phyloP scores from a whole-genome alignment of 139 green algal species.

The Chlorella sp. region DNA sequence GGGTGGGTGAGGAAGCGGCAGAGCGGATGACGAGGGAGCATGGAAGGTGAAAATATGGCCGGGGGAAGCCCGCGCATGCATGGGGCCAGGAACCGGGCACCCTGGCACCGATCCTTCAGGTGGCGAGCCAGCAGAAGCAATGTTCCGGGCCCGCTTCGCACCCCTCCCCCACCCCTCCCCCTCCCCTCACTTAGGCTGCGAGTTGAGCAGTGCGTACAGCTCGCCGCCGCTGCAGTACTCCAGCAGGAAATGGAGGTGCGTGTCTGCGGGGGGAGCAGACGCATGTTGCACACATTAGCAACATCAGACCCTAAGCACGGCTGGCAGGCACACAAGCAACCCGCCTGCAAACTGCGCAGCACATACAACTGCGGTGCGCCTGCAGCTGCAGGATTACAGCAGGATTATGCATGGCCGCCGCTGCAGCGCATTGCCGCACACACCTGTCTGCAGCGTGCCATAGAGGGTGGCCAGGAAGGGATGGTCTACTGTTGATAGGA shows the following conservation, averaged over 20 bases:
- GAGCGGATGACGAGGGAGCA: not conserved
- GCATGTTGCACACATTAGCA: no score
- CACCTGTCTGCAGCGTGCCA: conserved; percentile 86
- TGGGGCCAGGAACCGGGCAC: no score
- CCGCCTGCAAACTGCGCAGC: no score
- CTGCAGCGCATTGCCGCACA: not conserved
- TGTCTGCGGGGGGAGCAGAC: conserved; percentile 50
- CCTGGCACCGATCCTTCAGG: not conserved
- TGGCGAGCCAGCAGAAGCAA: no score
- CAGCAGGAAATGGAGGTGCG: conserved; percentile 88
- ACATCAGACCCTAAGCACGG: no score
- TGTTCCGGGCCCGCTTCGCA: not conserved
- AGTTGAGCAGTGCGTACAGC: conserved; percentile 80
- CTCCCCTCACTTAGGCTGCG: conserved; percentile 51
- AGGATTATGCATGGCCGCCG: not conserved
- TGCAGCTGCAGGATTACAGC: no score
- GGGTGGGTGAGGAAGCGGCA: not conserved
- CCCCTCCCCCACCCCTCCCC: not conserved
- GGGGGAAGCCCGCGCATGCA: not conserved
- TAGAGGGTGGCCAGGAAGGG: conserved; percentile 97
- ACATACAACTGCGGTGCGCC: no score
- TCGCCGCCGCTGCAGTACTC: conserved; percentile 82
- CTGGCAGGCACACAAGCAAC: no score
- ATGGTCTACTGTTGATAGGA: conserved; percentile 92
- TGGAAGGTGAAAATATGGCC: not conserved